Conservation (phyloP, 345 rosid genomes). For the Heritiera littoralis region DNA sequence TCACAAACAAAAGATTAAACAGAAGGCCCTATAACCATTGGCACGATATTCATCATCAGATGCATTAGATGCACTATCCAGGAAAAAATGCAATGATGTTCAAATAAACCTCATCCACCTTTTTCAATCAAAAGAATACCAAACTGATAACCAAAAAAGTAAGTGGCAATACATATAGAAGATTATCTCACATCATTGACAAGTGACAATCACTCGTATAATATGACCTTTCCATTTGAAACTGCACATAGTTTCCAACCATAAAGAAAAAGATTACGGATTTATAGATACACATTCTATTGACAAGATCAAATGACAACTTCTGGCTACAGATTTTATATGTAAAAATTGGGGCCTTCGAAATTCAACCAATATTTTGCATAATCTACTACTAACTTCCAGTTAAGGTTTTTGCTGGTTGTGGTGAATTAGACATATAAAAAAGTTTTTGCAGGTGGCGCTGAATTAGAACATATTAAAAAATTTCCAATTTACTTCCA, state of each 20-base stretch:
- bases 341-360: background rate
- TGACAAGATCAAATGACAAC: background rate
- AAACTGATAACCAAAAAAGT: background rate
- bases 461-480: background rate
- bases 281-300: background rate
- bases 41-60: background rate
- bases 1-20: background rate
- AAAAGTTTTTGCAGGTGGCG: background rate
- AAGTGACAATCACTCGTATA: background rate
- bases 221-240: background rate
- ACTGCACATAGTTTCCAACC: background rate
- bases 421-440: background rate
- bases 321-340: background rate
- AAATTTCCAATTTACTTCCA: background rate
- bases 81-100: background rate
- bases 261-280: background rate
- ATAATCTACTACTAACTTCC: background rate
- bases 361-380: background rate
- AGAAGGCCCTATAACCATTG: background rate
- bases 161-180: background rate
- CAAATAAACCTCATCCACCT: background rate
- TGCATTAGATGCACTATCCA: background rate
- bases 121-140: background rate
- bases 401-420: background rate
- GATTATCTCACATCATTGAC: background rate